A percentile compares a stretch with the other conserved stretches of the same genome.
phyloP scores from a whole-genome alignment of 23 red algal species.

The Cyanidioschyzon merolae region DNA sequence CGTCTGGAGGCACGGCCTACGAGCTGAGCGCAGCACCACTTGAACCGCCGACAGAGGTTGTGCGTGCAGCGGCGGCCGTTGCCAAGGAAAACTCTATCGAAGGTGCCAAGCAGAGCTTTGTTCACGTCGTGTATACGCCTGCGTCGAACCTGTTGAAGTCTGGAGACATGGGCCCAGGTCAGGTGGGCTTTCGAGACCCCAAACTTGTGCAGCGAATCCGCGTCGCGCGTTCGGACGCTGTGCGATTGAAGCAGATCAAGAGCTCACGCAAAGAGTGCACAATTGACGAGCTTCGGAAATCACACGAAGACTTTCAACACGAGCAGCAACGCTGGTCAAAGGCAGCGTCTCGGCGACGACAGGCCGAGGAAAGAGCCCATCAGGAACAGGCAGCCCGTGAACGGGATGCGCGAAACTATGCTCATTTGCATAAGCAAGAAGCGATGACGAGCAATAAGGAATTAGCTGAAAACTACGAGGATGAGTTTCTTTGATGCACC shows the following conservation, averaged over 20 bases:
- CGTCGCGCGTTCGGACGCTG: not conserved
- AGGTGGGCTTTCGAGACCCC: not conserved
- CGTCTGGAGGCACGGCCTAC: too few relatives aligned
- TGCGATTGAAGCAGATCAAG: not conserved
- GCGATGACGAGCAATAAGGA: slow-evolving; percentile 11
- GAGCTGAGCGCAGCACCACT: not conserved
- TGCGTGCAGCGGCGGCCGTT: not conserved
- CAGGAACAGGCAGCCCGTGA: not conserved
- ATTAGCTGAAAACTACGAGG: not conserved
- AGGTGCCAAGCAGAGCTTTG: not conserved
- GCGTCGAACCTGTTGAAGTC: not conserved
- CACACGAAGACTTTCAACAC: not conserved
- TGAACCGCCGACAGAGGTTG: not conserved
- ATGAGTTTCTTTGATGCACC: slow-evolving; percentile 1
- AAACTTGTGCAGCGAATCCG: not conserved
- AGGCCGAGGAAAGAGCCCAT: not conserved
- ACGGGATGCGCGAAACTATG: not conserved
- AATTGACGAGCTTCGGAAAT: not conserved
- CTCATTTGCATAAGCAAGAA: not conserved
- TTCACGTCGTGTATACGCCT: not conserved
- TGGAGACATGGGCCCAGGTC: not conserved
- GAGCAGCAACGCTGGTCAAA: not conserved
- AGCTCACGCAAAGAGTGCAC: not conserved
- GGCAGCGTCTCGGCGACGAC: not conserved
- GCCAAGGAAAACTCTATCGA: slow-evolving; percentile 14